Evolutionary conservation across 2,329 filamentous ascomycete species (phyloP).

Genomic region (Cladophialophora exuberans): DNA sequence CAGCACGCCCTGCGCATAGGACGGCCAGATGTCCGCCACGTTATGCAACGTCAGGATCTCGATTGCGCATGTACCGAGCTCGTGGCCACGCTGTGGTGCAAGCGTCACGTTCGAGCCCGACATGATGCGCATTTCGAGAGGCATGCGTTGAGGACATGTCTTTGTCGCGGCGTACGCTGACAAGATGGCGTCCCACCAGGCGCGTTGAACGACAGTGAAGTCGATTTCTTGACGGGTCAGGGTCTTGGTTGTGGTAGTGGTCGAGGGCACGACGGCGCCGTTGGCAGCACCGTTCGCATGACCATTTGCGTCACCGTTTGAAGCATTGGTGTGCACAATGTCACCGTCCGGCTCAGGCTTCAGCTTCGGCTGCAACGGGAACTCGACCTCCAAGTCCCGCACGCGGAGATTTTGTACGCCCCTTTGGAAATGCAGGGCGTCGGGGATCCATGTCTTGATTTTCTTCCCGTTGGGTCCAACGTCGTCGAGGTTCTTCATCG

Average conservation of each 20-base stretch:
- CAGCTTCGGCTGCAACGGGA: slow-evolving; percentile 44
- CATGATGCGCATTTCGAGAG: slow-evolving; percentile 31
- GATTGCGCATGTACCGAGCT: slow-evolving; percentile 25
- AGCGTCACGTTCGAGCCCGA: slow-evolving; percentile 26
- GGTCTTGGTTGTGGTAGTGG: background rate
- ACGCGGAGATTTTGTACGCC: slow-evolving; percentile 53
- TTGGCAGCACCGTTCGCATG: slow-evolving; percentile 1
- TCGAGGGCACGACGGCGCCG: background rate
- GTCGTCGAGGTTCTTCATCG: slow-evolving; percentile 31
- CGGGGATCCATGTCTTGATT: slow-evolving; percentile 48
- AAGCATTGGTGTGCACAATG: background rate
- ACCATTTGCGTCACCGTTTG: slow-evolving; percentile 1
- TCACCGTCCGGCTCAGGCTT: background rate
- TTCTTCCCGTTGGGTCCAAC: slow-evolving; percentile 27
- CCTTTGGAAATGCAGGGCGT: slow-evolving; percentile 54
- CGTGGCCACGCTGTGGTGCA: slow-evolving; percentile 27
- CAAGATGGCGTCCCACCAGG: slow-evolving; percentile 56
- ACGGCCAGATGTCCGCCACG: slow-evolving; percentile 25
- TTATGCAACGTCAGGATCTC: slow-evolving; percentile 28
- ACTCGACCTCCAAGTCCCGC: slow-evolving; percentile 51
- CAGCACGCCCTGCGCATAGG: slow-evolving; percentile 27
- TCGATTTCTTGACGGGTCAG: slow-evolving; percentile 48
- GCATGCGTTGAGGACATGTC: slow-evolving; percentile 27
- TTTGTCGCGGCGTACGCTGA: slow-evolving; percentile 23
- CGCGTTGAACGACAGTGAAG: slow-evolving; percentile 47